These are phyloP conservation scores for Secale cereale DNA, from an alignment of 176 grass and related monocot genomes.

Conservation along the genomic window DNA sequence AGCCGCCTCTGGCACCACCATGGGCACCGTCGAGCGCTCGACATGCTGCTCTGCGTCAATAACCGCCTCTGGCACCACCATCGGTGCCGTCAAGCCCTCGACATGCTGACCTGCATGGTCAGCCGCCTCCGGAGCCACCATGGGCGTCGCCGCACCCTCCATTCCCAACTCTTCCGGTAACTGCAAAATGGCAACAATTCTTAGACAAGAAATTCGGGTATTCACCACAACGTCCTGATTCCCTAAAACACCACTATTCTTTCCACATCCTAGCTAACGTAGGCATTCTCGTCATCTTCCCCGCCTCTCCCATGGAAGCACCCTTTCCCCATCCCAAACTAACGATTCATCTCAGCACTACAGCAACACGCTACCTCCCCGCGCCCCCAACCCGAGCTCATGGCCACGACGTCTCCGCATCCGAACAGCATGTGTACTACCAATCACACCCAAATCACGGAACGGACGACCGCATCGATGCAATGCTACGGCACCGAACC, in stretches of 20 bases:
- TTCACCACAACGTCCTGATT: background rate
- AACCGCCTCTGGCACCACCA: background rate
- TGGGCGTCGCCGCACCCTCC: slow-evolving; percentile 19
- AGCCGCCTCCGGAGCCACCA: background rate
- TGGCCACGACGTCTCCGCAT: background rate
- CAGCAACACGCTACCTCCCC: background rate
- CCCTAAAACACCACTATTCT: background rate
- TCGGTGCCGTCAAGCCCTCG: slow-evolving; percentile 9
- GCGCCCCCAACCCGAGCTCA: background rate
- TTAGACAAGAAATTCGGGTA: background rate
- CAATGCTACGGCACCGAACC: background rate
- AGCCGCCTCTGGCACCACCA: background rate
- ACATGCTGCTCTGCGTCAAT: background rate
- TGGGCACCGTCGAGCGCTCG: slow-evolving; percentile 10
- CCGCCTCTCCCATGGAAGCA: background rate
- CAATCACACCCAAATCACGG: background rate
- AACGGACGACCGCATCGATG: background rate
- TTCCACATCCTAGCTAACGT: background rate
- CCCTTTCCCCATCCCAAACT: background rate
- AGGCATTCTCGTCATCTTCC: background rate
- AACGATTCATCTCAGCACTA: background rate
- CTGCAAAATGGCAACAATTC: background rate
- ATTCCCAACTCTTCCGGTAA: background rate
- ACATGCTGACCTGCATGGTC: slow-evolving; percentile 1
- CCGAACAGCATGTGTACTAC: background rate